These are phyloP conservation scores for Prototheca stagnorum DNA, from an alignment of 163 green algal genomes.

Conservation along the genomic window DNA sequence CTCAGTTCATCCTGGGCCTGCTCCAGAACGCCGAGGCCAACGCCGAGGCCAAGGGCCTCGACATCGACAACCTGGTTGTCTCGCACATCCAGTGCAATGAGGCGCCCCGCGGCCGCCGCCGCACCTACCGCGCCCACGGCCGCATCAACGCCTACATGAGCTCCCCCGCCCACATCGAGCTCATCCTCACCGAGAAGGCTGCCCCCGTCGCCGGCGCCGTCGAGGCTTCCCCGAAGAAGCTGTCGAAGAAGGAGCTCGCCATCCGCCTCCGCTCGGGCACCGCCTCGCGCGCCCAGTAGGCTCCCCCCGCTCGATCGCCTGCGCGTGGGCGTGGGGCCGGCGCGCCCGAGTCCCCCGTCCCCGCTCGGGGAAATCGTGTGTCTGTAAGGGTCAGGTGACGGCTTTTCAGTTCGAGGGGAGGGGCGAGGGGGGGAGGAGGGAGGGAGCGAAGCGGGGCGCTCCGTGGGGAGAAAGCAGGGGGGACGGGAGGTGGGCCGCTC, in stretches of 20 bases:
- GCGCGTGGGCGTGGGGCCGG: too few relatives aligned
- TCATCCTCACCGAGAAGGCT: conserved; percentile 80
- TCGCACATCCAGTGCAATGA: conserved; percentile 95
- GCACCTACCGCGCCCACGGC: conserved; percentile 97
- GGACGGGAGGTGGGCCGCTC: too few relatives aligned
- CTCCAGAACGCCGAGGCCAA: conserved; percentile 99
- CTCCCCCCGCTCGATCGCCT: neutral
- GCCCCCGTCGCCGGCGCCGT: conserved; percentile 29
- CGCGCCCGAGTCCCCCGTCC: too few relatives aligned
- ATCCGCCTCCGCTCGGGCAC: neutral
- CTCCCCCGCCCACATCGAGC: conserved; percentile 85
- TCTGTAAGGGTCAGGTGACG: too few relatives aligned
- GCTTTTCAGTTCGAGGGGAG: too few relatives aligned
- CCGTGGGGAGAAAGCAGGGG: too few relatives aligned
- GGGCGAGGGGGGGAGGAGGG: too few relatives aligned
- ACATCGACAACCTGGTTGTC: conserved; percentile 79
- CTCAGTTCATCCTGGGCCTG: conserved; percentile 85
- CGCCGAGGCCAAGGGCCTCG: conserved; percentile 94
- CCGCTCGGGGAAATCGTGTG: too few relatives aligned
- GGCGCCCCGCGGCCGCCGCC: conserved; percentile 80
- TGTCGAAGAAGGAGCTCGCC: neutral
- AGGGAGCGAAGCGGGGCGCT: too few relatives aligned
- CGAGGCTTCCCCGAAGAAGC: neutral
- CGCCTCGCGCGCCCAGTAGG: neutral
- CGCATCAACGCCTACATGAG: conserved; percentile 99